These are phyloP conservation scores for Venustampulla echinocandica DNA, from an alignment of 495 filamentous ascomycete genomes.

Conservation along the genomic window DNA sequence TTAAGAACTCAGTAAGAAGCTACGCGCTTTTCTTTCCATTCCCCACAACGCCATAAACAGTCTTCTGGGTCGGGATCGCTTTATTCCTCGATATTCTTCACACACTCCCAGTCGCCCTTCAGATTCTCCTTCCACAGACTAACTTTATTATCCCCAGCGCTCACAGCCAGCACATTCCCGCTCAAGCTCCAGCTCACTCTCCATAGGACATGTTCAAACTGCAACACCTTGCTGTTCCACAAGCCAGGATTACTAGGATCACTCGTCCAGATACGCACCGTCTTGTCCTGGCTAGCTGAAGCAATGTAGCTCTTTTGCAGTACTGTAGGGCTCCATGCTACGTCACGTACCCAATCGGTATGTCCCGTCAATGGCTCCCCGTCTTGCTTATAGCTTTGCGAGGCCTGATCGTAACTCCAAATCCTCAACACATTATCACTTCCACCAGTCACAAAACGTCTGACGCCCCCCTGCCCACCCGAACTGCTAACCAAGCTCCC, in stretches of 20 bases:
- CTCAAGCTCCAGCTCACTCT: constrained; percentile 96
- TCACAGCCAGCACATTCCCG: constrained; percentile 92
- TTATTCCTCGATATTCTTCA: constrained; percentile 93
- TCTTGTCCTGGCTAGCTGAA: constrained; percentile 89
- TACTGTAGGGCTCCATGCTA: constrained; percentile 91
- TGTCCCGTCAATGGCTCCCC: constrained; percentile 60
- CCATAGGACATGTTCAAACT: constrained; percentile 87
- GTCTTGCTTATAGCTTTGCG: constrained; percentile 44
- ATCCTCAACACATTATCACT: constrained; percentile 89
- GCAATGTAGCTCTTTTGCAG: constrained; percentile 94
- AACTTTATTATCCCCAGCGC: constrained; percentile 92
- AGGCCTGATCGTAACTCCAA: constrained; percentile 53
- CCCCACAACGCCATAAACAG: too few species aligned
- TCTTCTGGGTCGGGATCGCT: constrained; percentile 5
- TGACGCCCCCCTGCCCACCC: constrained; percentile 47
- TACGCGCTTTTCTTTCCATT: neutral
- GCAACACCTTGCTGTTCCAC: constrained; percentile 76
- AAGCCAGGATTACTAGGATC: constrained; percentile 49
- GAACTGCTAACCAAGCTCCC: constrained; percentile 70
- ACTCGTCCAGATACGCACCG: constrained; percentile 91
- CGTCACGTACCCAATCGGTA: constrained; percentile 95
- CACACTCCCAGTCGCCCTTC: constrained; percentile 80
- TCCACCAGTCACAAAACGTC: constrained; percentile 88
- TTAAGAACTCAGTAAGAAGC: too few species aligned
- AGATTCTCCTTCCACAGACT: constrained; percentile 81